Evolutionary conservation across 2,329 filamentous ascomycete genomes (phyloP).

Genomic region (Didymella keratinophila): DNA sequence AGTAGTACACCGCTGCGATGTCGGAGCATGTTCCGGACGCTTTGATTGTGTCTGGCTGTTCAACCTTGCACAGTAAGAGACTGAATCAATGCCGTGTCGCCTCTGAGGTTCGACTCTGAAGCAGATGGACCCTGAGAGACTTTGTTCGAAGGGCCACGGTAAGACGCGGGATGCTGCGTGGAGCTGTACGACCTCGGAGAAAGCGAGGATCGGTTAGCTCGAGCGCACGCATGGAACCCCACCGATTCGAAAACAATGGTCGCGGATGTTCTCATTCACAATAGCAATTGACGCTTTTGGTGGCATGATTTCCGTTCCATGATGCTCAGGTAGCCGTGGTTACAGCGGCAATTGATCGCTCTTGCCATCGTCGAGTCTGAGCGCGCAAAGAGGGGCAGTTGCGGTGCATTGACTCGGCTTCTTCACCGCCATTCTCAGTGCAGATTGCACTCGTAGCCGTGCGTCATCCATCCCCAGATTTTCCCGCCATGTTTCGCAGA

Average conservation of each 20-base stretch:
- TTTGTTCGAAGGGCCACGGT: slow-evolving; percentile 3
- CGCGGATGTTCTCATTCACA: slow-evolving; percentile 14
- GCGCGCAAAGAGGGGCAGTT: slow-evolving; percentile 29
- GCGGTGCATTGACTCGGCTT: slow-evolving; percentile 29
- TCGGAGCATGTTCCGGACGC: slow-evolving; percentile 1
- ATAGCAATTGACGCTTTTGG: slow-evolving; percentile 2
- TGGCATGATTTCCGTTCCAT: slow-evolving; percentile 1
- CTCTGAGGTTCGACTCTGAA: slow-evolving; percentile 6
- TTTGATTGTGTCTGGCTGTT: slow-evolving; percentile 4
- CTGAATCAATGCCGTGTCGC: slow-evolving; percentile 4
- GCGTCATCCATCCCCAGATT: slow-evolving; percentile 39
- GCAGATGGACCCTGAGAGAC: slow-evolving; percentile 11
- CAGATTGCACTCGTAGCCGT: slow-evolving; percentile 38
- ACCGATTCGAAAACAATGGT: slow-evolving; percentile 38
- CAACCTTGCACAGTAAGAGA: slow-evolving; percentile 12
- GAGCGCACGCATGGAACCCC: slow-evolving; percentile 33
- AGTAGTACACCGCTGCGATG: slow-evolving; percentile 10
- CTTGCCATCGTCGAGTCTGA: slow-evolving; percentile 18
- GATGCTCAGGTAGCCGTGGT: slow-evolving; percentile 5
- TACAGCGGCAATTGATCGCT: slow-evolving; percentile 16
- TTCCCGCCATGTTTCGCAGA: slow-evolving; percentile 29
- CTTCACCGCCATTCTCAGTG: slow-evolving; percentile 34
- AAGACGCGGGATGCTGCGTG: slow-evolving; percentile 14
- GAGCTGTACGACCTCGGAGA: slow-evolving; percentile 8
- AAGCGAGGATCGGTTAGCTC: slow-evolving; percentile 12